Conservation (phyloP, 306 rosid genomes). For the Inga leiocalycina region DNA sequence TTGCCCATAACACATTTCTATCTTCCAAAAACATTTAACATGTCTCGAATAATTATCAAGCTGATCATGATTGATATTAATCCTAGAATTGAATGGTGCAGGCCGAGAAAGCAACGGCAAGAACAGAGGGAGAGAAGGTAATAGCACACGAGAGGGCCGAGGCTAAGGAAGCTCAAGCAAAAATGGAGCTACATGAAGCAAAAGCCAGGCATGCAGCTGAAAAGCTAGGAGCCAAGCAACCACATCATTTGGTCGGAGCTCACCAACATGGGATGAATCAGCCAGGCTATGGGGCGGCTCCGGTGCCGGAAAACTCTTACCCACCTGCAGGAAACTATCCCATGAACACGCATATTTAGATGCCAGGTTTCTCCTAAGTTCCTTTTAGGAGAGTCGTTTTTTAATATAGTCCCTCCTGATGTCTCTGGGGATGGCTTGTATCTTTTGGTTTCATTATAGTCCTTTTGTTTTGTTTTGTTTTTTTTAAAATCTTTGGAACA, state of each 20-base stretch:
- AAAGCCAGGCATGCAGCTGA: conserved; percentile 65
- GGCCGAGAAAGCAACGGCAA: conserved; percentile 60
- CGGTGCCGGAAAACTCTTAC: conserved; percentile 20
- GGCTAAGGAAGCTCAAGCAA: conserved; percentile 67
- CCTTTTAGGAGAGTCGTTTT: conserved; percentile 3
- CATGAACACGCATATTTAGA: conserved; percentile 20
- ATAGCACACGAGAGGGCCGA: conserved; percentile 56
- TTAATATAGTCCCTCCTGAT: not conserved
- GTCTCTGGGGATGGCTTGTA: not conserved
- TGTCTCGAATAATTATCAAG: not conserved
- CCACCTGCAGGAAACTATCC: conserved; percentile 38
- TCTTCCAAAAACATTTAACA: not conserved
- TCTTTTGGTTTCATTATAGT: not conserved
- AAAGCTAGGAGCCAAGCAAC: conserved; percentile 37
- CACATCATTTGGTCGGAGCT: conserved; percentile 29
- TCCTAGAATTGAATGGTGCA: conserved; percentile 16
- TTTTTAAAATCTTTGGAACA: not conserved
- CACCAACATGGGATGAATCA: conserved; percentile 22
- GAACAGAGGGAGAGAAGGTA: conserved; percentile 54
- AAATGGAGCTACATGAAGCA: conserved; percentile 68
- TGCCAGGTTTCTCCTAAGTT: not conserved
- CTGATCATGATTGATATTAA: not conserved
- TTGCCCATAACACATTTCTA: not conserved
- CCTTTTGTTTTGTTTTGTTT: not conserved
- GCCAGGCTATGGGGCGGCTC: conserved; percentile 17